These are phyloP conservation scores for Tetrastigma voinierianum DNA, from an alignment of 164 flowering plant species.

Conservation along the genomic window DNA sequence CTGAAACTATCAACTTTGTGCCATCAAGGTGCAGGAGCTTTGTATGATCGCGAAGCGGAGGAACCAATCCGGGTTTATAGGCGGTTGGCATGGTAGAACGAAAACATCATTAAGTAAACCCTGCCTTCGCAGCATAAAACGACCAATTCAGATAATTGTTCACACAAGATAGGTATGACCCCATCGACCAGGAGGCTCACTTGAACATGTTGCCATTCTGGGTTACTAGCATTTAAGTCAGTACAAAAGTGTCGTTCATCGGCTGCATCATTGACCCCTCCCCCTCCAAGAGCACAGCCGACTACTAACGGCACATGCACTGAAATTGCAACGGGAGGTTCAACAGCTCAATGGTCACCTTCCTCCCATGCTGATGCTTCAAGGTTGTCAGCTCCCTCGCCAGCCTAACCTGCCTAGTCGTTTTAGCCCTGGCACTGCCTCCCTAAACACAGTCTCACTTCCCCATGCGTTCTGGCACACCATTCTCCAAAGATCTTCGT, in stretches of 20 bases:
- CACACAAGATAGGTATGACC: slow-evolving; percentile 91
- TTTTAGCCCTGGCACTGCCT: slow-evolving; percentile 84
- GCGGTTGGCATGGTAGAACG: slow-evolving; percentile 81
- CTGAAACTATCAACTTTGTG: slow-evolving; percentile 88
- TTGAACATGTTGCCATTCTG: slow-evolving; percentile 83
- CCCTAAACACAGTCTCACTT: slow-evolving; percentile 77
- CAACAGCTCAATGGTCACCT: slow-evolving; percentile 86
- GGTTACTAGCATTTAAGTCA: slow-evolving; percentile 70
- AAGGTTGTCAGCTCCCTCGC: slow-evolving; percentile 94
- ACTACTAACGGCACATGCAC: slow-evolving; percentile 96
- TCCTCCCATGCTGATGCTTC: slow-evolving; percentile 90
- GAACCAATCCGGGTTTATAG: slow-evolving; percentile 81
- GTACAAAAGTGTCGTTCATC: slow-evolving; percentile 90
- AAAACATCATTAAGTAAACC: slow-evolving; percentile 91
- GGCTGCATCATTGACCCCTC: slow-evolving; percentile 97
- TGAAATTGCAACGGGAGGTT: slow-evolving; percentile 92
- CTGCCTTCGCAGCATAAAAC: slow-evolving; percentile 85
- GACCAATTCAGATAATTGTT: slow-evolving; percentile 79
- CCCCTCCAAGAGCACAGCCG: slow-evolving; percentile 94
- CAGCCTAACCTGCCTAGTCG: slow-evolving; percentile 80
- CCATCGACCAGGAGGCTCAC: slow-evolving; percentile 95
- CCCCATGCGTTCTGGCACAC: slow-evolving; percentile 99
- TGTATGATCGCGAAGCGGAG: slow-evolving; percentile 94
- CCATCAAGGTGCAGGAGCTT: slow-evolving; percentile 98
- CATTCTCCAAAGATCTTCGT: slow-evolving; percentile 92